These are phyloP conservation scores for Pythium scleroteichum DNA, from an alignment of 352 stramenopile genomes.

Conservation along the genomic window DNA sequence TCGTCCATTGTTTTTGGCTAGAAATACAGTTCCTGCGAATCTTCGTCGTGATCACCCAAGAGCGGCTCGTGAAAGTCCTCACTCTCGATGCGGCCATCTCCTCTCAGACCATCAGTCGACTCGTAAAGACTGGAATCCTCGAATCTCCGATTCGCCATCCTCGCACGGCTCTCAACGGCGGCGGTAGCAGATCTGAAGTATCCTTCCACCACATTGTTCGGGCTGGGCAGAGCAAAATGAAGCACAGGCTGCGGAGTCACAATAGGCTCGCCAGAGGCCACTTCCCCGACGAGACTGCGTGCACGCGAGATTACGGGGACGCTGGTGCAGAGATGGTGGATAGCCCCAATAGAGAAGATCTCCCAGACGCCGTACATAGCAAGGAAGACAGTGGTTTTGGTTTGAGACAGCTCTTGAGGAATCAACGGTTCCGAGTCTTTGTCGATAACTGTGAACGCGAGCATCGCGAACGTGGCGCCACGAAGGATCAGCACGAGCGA, in stretches of 20 bases:
- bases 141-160: neutral
- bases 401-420: neutral
- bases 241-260: neutral
- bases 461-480: constrained; percentile 4
- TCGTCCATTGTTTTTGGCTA: too few relatives aligned
- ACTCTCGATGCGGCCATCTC: constrained; percentile 4
- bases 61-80: constrained; percentile 17
- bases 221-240: constrained; percentile 11
- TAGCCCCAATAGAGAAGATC: constrained; percentile 1
- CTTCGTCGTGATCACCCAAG: constrained; percentile 5
- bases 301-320: constrained; percentile 11
- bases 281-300: neutral
- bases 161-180: neutral
- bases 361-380: constrained; percentile 23
- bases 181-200: constrained; percentile 4
- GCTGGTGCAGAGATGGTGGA: constrained; percentile 15
- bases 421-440: neutral
- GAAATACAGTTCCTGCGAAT: neutral
- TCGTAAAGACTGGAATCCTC: constrained; percentile 3
- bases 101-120: neutral
- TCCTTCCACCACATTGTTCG: constrained; percentile 10
- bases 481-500: constrained; percentile 17
- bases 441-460: neutral
- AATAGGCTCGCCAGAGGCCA: neutral
- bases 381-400: constrained; percentile 11